Evolutionary conservation across 352 stramenopile genomes (phyloP).

Genomic region (Thraustochytrium striatum): DNA sequence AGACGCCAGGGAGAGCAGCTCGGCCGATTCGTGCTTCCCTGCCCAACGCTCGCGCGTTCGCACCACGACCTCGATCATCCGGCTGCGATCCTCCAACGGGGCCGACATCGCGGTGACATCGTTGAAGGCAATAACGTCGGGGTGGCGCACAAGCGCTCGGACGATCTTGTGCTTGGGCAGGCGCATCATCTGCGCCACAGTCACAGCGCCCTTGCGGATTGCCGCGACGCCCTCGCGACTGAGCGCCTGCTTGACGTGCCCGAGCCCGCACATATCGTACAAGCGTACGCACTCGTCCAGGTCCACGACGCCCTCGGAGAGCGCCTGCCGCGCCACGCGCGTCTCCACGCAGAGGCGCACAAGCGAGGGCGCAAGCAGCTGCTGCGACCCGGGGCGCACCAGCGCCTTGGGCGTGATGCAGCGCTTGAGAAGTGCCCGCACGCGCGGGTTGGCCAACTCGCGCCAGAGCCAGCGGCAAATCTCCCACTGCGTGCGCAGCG

Average conservation of each 20-base stretch:
- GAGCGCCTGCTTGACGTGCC: slow-evolving; percentile 17
- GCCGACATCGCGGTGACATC: background rate
- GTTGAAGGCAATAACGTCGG: background rate
- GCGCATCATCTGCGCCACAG: background rate
- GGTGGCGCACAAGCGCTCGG: background rate
- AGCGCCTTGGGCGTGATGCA: background rate
- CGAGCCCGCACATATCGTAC: background rate
- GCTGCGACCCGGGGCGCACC: background rate
- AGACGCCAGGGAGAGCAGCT: slow-evolving; percentile 8
- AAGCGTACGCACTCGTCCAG: background rate
- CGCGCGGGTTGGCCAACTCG: background rate
- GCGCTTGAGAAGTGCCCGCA: slow-evolving; percentile 8
- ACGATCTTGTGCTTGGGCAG: slow-evolving; percentile 7
- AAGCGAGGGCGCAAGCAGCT: background rate
- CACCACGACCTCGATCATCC: slow-evolving; percentile 21
- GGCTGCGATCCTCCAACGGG: background rate
- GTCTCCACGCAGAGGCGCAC: background rate
- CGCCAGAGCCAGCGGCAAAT: slow-evolving; percentile 31
- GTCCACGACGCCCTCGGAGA: background rate
- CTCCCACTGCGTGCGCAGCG: background rate
- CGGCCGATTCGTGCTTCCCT: background rate
- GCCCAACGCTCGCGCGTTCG: background rate
- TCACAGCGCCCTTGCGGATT: background rate
- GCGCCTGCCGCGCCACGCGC: background rate
- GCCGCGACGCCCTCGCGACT: background rate